Percentiles rank a stretch among this genome's conserved stretches.
Evolutionary conservation across 441 rosid genomes (phyloP).

Genomic region (Arabidopsis lyrata): DNA sequence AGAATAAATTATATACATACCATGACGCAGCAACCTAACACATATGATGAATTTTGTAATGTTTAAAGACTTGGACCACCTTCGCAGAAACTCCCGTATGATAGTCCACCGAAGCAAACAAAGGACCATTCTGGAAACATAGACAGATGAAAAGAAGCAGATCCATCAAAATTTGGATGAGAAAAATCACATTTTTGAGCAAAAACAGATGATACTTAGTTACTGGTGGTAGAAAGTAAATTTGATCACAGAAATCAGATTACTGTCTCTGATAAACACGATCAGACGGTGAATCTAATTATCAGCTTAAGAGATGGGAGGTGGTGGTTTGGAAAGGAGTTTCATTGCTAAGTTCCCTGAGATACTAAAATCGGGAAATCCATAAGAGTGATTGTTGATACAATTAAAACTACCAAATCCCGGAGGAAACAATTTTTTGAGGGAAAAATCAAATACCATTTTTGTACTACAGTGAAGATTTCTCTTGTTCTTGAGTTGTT

Average conservation of each 20-base stretch:
- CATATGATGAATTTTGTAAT: neutral
- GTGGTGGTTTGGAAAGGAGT: neutral
- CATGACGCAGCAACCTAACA: slow-evolving; percentile 9
- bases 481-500: neutral
- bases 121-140: slow-evolving; percentile 1
- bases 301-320: neutral
- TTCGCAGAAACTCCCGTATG: slow-evolving; percentile 37
- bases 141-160: slow-evolving; percentile 1
- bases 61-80: neutral
- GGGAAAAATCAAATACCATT: neutral
- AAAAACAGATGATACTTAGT: neutral
- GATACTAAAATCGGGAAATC: neutral
- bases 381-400: too few species aligned
- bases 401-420: too few species aligned
- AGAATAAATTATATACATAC: neutral
- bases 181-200: neutral
- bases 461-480: neutral
- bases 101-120: slow-evolving; percentile 1
- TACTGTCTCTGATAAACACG: neutral
- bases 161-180: neutral
- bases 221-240: neutral
- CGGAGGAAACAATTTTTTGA: too few species aligned
- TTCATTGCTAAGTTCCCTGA: neutral
- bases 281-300: neutral
- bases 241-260: slow-evolving; percentile 5